Evolutionary conservation across 176 grass and related monocot species (phyloP), one percentile per base, ranked within the genome.

Genomic region (Urochloa ruziziensis): DNA sequence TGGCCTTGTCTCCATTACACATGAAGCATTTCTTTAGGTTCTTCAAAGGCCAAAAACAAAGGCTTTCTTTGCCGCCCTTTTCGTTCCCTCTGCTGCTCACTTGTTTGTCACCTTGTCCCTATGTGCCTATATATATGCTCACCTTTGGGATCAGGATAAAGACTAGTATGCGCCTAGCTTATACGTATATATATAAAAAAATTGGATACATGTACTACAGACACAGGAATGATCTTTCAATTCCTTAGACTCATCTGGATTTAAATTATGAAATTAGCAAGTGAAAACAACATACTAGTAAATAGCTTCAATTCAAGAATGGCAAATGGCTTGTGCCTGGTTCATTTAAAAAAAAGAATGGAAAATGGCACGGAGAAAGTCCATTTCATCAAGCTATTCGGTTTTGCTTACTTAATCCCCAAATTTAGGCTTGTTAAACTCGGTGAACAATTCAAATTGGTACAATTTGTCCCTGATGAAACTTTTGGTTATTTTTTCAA

Each of bases 51-150:
- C 69, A 67, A 62, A 68, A 80, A 80, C 21, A 51, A 80, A 68
- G 75, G 82, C 76, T 84, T 88, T 18, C 23, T 37, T 28, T 33
- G 73, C 15, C 28, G 12, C 6, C 39, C 29, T 78, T 83, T 77
- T 48, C 11, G 12, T 32, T 10, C n/a, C 29, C 77, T 67, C 18
- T 79, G 37, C 39, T 42, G 48, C 29, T 67, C 77, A 16, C 61
- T 67, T 74, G 81, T 44, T 74, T 75, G 74, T 47, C 74, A 83
- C 21, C 49, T 69, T 77, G 73, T 78, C 80, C 80, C 69, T 83
- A 35, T 4, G 33, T 64, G 71, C 12, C 42, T 49, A 80, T 13
- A 4, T 29, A 21, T 64, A 56, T 79, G 74, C 58, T 53, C 47
- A 65, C n/a, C 48, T 35, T 24, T 58, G 59, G 75, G 59, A 67